Conservation (phyloP, 2,329 filamentous ascomycete genomes). For the Botrytis medusae region DNA sequence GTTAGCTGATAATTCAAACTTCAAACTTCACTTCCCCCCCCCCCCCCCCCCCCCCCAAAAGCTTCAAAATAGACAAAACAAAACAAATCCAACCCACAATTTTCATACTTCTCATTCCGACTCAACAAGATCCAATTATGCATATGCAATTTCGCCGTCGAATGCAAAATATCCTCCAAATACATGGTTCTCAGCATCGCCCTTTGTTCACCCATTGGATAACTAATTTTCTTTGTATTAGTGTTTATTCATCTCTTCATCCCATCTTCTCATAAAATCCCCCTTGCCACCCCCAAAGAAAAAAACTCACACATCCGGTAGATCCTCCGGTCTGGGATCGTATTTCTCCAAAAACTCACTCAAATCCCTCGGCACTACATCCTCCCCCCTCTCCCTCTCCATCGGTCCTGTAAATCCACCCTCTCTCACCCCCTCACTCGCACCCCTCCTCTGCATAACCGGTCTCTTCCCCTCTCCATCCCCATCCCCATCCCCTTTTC, state of each 20-base stretch:
- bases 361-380: not conserved
- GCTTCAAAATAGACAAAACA: too few relatives aligned
- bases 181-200: conserved; percentile 25
- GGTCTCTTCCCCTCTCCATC: not conserved
- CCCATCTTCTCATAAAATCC: too few relatives aligned
- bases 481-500: not conserved
- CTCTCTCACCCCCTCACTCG: not conserved
- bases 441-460: conserved; percentile 1
- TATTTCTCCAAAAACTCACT: conserved; percentile 27
- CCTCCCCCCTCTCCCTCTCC: not conserved
- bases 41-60: too few relatives aligned
- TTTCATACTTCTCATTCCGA: conserved; percentile 26
- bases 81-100: conserved; percentile 21
- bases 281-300: not conserved
- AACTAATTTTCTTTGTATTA: not conserved
- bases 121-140: conserved; percentile 28
- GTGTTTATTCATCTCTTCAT: not conserved
- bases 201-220: conserved; percentile 20
- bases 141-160: conserved; percentile 26
- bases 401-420: not conserved
- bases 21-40: too few relatives aligned
- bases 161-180: conserved; percentile 26
- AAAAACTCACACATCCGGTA: conserved; percentile 15
- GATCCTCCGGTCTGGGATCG: conserved; percentile 17
- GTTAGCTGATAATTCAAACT: not conserved